Conservation (phyloP, 2,329 filamentous ascomycete species). For the Fusarium sp. region DNA sequence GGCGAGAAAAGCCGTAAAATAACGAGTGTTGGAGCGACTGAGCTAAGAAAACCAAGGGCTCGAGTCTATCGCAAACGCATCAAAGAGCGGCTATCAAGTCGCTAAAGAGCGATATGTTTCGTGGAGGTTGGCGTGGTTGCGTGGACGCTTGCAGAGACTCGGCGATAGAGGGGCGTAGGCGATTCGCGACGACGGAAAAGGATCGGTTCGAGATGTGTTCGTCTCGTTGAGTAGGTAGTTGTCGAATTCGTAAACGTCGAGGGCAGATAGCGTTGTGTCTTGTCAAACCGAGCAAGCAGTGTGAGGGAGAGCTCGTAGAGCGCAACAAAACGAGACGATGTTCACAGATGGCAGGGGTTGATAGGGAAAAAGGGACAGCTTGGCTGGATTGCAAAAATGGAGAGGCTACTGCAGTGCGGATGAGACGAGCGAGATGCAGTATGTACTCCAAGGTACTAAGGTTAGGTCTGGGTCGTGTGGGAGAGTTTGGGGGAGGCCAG, state of each 20-base stretch:
- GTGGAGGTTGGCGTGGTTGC: constrained; percentile 9
- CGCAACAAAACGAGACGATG: constrained; percentile 28
- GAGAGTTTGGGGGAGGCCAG: constrained; percentile 42
- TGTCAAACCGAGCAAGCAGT: constrained; percentile 25
- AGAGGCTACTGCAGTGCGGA: constrained; percentile 34
- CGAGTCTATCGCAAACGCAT: constrained; percentile 42
- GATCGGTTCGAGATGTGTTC: constrained; percentile 24
- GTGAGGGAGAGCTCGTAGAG: constrained; percentile 35
- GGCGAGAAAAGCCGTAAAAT: constrained; percentile 37
- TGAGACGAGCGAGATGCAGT: constrained; percentile 30
- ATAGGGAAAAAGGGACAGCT: constrained; percentile 44
- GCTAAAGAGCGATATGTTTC: constrained; percentile 1
- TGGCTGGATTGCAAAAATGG: constrained; percentile 44
- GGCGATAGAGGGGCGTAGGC: constrained; percentile 18
- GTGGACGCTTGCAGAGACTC: constrained; percentile 17
- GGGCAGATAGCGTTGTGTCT: constrained; percentile 21
- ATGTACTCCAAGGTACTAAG: neutral
- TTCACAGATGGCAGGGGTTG: constrained; percentile 31
- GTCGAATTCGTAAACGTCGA: constrained; percentile 24
- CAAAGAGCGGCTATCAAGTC: constrained; percentile 21
- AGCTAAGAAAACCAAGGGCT: neutral
- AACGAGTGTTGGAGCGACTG: constrained; percentile 33
- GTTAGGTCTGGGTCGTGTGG: constrained; percentile 23
- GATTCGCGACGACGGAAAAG: constrained; percentile 33
- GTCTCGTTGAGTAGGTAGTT: constrained; percentile 26